A percentile compares a stretch with the other conserved stretches of the same genome.
phyloP scores from a whole-genome alignment of 2,329 filamentous ascomycete species.

The Trichoderma cornu-damae region DNA sequence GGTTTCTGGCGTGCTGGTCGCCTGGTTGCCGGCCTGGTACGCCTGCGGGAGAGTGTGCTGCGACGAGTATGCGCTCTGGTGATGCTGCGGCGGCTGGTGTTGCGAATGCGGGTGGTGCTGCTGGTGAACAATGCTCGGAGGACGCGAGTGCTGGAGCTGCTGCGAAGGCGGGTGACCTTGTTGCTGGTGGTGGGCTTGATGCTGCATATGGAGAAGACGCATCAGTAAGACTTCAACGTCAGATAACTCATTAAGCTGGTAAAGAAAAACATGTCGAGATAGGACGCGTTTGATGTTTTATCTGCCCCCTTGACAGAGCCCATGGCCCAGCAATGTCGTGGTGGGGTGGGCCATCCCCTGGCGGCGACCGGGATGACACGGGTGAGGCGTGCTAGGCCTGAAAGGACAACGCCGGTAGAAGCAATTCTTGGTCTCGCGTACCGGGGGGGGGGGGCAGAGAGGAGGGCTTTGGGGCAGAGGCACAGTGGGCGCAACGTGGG shows the following conservation, averaged over 20 bases:
- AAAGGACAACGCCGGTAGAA: slow-evolving; percentile 38
- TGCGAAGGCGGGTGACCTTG: slow-evolving; percentile 64
- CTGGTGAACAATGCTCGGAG: slow-evolving; percentile 68
- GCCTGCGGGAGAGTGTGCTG: slow-evolving; percentile 59
- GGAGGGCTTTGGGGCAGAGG: slow-evolving; percentile 25
- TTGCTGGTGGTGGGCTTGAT: slow-evolving; percentile 68
- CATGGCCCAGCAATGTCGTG: slow-evolving; percentile 41
- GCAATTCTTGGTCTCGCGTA: slow-evolving; percentile 33
- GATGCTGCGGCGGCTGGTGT: slow-evolving; percentile 54
- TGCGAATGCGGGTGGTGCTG: slow-evolving; percentile 61
- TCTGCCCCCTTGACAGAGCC: slow-evolving; percentile 43
- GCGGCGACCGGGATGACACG: slow-evolving; percentile 46
- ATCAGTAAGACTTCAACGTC: slow-evolving; percentile 47
- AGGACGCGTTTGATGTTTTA: slow-evolving; percentile 48
- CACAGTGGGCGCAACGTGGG: slow-evolving; percentile 22
- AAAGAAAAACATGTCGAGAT: slow-evolving; percentile 37
- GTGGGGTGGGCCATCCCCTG: slow-evolving; percentile 38
- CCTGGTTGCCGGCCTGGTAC: slow-evolving; percentile 64
- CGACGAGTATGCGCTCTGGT: slow-evolving; percentile 63
- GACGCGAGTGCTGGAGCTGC: slow-evolving; percentile 65
- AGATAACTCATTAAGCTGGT: slow-evolving; percentile 32
- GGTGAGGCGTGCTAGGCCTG: slow-evolving; percentile 46
- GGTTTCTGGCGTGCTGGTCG: slow-evolving; percentile 58
- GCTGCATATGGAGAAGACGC: slow-evolving; percentile 61
- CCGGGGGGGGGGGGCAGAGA: slow-evolving; percentile 23